These are phyloP conservation scores for Solanum gandarillasii DNA, from an alignment of 257 asterid species.

Conservation along the genomic window DNA sequence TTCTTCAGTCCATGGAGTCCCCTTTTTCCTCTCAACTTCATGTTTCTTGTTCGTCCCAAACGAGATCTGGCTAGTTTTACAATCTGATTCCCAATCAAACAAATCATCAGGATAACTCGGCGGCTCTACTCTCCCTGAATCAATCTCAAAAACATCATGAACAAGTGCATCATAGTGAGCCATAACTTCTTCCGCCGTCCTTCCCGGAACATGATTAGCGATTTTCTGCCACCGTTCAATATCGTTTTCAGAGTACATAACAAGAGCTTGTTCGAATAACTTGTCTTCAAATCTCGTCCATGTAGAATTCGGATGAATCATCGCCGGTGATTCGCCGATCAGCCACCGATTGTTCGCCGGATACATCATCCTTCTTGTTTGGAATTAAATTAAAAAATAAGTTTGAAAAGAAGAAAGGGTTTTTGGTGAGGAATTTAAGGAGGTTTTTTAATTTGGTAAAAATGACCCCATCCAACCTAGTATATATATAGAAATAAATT, in stretches of 20 bases:
- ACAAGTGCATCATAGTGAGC: slow-evolving; percentile 46
- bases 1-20: slow-evolving; percentile 81
- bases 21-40: slow-evolving; percentile 55
- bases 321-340: slow-evolving; percentile 7
- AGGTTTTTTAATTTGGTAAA: neutral
- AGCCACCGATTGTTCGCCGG: slow-evolving; percentile 2
- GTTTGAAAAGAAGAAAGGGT: neutral
- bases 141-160: slow-evolving; percentile 48
- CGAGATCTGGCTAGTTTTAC: slow-evolving; percentile 41
- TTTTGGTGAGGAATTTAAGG: slow-evolving; percentile 1
- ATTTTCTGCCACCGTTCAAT: slow-evolving; percentile 53
- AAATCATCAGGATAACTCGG: slow-evolving; percentile 34
- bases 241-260: slow-evolving; percentile 37
- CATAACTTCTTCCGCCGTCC: slow-evolving; percentile 37
- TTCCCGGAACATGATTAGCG: slow-evolving; percentile 34
- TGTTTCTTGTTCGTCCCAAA: slow-evolving; percentile 39
- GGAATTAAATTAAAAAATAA: neutral
- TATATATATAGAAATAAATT: neutral
- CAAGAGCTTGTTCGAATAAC: slow-evolving; percentile 47
- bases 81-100: slow-evolving; percentile 8
- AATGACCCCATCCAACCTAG: neutral
- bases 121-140: slow-evolving; percentile 54
- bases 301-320: neutral
- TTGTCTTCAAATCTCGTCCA: slow-evolving; percentile 60
- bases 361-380: slow-evolving; percentile 11